Evolutionary conservation across 192 early-diverging fungal species (phyloP).

Genomic region (Fimicolochytrium jonesii): DNA sequence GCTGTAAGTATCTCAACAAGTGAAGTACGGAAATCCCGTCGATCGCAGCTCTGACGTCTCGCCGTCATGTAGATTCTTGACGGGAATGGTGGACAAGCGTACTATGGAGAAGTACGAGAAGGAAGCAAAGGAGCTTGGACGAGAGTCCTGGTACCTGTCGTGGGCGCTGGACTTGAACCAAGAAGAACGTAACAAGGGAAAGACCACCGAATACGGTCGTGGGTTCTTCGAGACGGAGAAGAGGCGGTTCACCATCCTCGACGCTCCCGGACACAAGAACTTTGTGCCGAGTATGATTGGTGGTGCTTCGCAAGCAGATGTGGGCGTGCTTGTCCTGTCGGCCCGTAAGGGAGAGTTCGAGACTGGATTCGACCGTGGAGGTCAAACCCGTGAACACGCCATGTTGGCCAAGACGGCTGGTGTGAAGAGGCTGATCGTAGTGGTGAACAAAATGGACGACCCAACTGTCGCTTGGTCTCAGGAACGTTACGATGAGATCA

Average conservation of each 20-base stretch:
- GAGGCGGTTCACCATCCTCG: slow-evolving; percentile 94
- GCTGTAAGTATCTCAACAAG: slow-evolving; percentile 51
- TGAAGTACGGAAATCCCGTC: not conserved
- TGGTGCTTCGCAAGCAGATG: slow-evolving; percentile 95
- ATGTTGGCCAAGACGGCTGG: slow-evolving; percentile 95
- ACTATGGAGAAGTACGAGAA: slow-evolving; percentile 99
- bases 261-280: slow-evolving; percentile 98
- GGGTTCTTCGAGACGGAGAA: slow-evolving; percentile 96
- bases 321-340: slow-evolving; percentile 92
- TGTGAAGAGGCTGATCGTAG: slow-evolving; percentile 85
- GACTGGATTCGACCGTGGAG: slow-evolving; percentile 98
- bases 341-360: slow-evolving; percentile 99
- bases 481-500: slow-evolving; percentile 88
- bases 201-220: slow-evolving; percentile 97
- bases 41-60: not conserved
- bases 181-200: slow-evolving; percentile 98
- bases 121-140: slow-evolving; percentile 95
- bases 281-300: slow-evolving; percentile 97
- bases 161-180: slow-evolving; percentile 97
- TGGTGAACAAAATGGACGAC: slow-evolving; percentile 99
- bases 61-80: slow-evolving; percentile 57
- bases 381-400: slow-evolving; percentile 98
- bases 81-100: slow-evolving; percentile 99
- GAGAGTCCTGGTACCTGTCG: slow-evolving; percentile 98
- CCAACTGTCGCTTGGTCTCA: slow-evolving; percentile 91